Evolutionary conservation across 768 basidiomycete genomes (phyloP).

Genomic region (Pisolithus marmoratus): DNA sequence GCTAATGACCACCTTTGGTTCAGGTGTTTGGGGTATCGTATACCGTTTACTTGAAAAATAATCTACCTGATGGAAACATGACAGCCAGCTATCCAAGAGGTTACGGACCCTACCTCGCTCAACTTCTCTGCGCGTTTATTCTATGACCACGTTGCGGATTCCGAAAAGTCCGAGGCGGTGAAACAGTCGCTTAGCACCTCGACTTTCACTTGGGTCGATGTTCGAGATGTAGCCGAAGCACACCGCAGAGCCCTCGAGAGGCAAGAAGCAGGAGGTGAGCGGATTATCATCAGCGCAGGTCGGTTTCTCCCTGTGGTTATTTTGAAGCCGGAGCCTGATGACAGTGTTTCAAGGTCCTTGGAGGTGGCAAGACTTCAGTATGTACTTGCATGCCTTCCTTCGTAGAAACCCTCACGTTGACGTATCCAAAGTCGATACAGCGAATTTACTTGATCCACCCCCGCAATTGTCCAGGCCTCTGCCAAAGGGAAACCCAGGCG

Average conservation of each 20-base stretch:
- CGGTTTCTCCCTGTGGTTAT: background rate
- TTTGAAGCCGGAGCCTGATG: too few relatives aligned
- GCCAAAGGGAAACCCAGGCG: conserved; percentile 30
- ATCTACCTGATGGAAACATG: background rate
- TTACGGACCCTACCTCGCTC: conserved; percentile 28
- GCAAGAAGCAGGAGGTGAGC: conserved; percentile 47
- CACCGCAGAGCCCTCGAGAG: conserved; percentile 49
- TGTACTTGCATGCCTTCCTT: background rate
- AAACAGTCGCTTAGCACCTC: conserved; percentile 20
- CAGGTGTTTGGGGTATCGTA: conserved; percentile 25
- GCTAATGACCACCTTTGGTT: background rate
- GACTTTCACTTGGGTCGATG: conserved; percentile 40
- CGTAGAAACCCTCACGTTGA: background rate
- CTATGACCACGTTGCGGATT: conserved; percentile 28
- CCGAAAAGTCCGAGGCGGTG: conserved; percentile 14
- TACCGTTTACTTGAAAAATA: background rate
- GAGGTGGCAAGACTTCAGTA: conserved; percentile 29
- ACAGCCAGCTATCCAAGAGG: conserved; percentile 41
- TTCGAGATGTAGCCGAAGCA: conserved; percentile 49
- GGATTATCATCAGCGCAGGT: conserved; percentile 45
- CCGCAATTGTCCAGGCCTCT: conserved; percentile 24
- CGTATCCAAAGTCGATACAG: conserved; percentile 29
- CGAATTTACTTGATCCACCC: conserved; percentile 27
- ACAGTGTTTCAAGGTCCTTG: conserved; percentile 13
- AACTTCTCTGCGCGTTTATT: conserved; percentile 34